Percentiles rank a stretch among this genome's conserved stretches.
phyloP scores from a whole-genome alignment of 176 grass and related monocot species.

The Saccharum officinarum region DNA sequence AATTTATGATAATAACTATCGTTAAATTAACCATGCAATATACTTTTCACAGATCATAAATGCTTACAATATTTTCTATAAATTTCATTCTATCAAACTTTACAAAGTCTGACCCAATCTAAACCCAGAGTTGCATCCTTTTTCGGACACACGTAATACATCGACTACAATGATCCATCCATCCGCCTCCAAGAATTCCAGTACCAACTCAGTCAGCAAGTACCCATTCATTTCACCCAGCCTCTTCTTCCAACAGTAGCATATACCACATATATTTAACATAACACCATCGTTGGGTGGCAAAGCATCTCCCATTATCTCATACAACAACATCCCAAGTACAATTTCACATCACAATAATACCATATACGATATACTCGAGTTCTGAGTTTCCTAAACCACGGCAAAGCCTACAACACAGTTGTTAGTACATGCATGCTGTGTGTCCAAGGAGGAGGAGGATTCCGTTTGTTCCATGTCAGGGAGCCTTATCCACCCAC shows the following conservation, averaged over 20 bases:
- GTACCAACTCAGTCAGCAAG: not conserved
- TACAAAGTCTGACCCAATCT: too few relatives aligned
- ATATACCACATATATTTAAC: not conserved
- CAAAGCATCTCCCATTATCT: conserved; percentile 6
- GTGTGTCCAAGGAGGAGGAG: not conserved
- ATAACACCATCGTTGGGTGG: not conserved
- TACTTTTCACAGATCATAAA: too few relatives aligned
- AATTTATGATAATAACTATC: too few relatives aligned
- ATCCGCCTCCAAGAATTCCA: not conserved
- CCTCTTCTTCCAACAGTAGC: not conserved
- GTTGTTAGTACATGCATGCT: conserved; percentile 22
- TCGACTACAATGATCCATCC: not conserved
- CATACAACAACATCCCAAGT: conserved; percentile 41
- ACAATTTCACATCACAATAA: conserved; percentile 20
- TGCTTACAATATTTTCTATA: too few relatives aligned
- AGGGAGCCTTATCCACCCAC: not conserved
- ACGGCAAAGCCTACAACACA: conserved; percentile 26
- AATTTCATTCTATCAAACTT: too few relatives aligned
- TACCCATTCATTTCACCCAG: not conserved
- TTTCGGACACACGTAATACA: too few relatives aligned
- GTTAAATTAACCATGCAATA: too few relatives aligned
- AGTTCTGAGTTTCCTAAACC: conserved; percentile 18
- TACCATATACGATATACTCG: not conserved
- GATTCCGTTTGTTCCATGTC: not conserved
- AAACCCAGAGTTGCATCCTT: too few relatives aligned